phyloP scores from a whole-genome alignment of 768 basidiomycete genomes.

The Tephrocybe sp. region DNA sequence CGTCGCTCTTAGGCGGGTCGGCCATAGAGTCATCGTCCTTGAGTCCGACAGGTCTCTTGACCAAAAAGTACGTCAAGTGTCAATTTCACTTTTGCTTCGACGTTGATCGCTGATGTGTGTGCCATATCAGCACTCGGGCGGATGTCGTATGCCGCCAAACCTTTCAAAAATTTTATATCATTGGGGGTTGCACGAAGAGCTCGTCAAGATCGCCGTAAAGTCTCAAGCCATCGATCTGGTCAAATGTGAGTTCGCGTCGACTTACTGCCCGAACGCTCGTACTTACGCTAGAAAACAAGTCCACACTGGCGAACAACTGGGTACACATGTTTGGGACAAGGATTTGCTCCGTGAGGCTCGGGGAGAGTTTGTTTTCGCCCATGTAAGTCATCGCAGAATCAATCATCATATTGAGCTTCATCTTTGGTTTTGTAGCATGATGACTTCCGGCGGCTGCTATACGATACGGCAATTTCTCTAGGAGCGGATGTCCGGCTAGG shows the following conservation, averaged over 20 bases:
- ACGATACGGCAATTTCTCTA: constrained; percentile 39
- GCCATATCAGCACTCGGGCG: constrained; percentile 20
- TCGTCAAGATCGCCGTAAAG: constrained; percentile 14
- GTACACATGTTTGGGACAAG: constrained; percentile 49
- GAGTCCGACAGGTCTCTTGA: constrained; percentile 31
- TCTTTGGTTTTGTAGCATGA: constrained; percentile 38
- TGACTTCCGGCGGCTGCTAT: constrained; percentile 49
- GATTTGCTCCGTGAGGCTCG: constrained; percentile 46
- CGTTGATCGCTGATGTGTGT: not conserved
- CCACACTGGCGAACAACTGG: constrained; percentile 47
- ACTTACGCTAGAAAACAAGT: constrained; percentile 28
- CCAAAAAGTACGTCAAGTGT: constrained; percentile 8
- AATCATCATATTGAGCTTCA: not conserved
- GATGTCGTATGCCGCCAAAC: constrained; percentile 45
- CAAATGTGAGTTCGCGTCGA: constrained; percentile 4
- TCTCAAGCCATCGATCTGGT: constrained; percentile 22
- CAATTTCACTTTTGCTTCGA: not conserved
- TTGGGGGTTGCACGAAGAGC: constrained; percentile 45
- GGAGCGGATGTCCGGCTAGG: constrained; percentile 43
- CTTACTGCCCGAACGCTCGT: not conserved
- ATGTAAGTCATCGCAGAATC: constrained; percentile 32
- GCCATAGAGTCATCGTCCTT: constrained; percentile 53
- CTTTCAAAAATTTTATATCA: constrained; percentile 51
- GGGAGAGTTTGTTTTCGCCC: constrained; percentile 34
- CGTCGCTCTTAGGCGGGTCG: constrained; percentile 47